Evolutionary conservation across 345 rosid species (phyloP).

Genomic region (Eutrema japonicum): DNA sequence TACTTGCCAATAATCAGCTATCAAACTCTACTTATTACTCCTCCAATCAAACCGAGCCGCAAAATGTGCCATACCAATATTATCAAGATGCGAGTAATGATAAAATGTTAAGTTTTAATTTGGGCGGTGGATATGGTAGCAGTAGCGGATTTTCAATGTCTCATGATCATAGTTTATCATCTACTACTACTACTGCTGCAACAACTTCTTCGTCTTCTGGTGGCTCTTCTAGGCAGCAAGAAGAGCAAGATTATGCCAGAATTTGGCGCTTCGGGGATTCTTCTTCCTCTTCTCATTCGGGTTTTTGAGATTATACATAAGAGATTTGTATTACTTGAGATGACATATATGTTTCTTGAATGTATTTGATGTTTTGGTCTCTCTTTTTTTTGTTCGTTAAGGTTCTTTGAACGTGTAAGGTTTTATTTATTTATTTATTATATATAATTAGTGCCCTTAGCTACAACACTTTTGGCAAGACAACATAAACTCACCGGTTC

Average conservation of each 20-base stretch:
- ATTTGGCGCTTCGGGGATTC: conserved; percentile 42
- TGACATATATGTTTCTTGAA: conserved; percentile 22
- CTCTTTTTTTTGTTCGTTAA: neutral
- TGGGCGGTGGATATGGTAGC: conserved; percentile 29
- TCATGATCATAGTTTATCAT: conserved; percentile 36
- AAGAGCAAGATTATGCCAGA: conserved; percentile 40
- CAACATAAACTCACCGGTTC: conserved; percentile 1
- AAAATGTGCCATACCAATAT: conserved; percentile 26
- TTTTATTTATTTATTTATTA: no score
- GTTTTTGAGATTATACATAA: conserved; percentile 18
- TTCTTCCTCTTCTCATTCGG: conserved; percentile 37
- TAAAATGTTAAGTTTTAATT: conserved; percentile 33
- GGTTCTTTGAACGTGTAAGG: conserved; percentile 18
- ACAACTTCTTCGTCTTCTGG: conserved; percentile 45
- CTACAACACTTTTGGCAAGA: neutral
- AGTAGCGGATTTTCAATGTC: conserved; percentile 33
- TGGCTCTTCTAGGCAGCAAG: conserved; percentile 45
- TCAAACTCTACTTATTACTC: conserved; percentile 34
- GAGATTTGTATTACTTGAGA: conserved; percentile 19
- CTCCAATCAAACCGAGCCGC: conserved; percentile 28
- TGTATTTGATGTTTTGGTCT: conserved; percentile 2
- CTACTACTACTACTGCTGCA: conserved; percentile 30
- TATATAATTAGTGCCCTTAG: no score
- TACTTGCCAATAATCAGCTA: conserved; percentile 9
- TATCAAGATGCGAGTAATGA: conserved; percentile 35